Base-by-base conservation (phyloP, 78 protist species). In the Pigoraptor vietnamica region DNA sequence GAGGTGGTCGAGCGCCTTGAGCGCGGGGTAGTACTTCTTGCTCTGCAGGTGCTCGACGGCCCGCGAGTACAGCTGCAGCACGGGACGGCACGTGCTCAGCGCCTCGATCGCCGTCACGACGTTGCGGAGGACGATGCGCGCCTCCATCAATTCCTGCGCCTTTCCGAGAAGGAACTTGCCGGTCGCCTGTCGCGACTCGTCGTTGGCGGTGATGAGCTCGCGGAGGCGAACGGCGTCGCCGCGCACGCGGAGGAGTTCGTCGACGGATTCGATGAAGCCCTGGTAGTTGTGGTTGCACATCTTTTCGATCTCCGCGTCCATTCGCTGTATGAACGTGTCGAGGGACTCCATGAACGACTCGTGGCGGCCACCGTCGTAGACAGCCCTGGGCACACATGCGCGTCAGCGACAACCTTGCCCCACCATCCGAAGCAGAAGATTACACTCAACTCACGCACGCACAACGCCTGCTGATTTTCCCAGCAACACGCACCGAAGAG, bases 231-330 rank as follows among this genome's bases (percentile, higher is more conserved):
- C 84, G 10, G 84, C 84, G 84, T 79, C 84, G 6, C 32, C 84
- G 32, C 84, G 84, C 84, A 79, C 84, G 32, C 14, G 1, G 84
- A 79, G 84, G 32, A 79, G 84, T 19, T 79, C 84, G 34, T 79
- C 84, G 84, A 79, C 84, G 32, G 84, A 79, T 25, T 79, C 84
- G 84, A 79, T 79, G 14, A 79, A 79, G 23, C 84, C 84, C 32
- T 79, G 84, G 84, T 79, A 79, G n/a, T 79, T 14, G 84, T 79
- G 84, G 84, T 79, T 79, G 84, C 84, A 79, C 84, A 79, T 79
- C 34, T 25, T 14, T 25, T 79, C 84, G 32, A 79, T 79, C n/a
- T 79, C 84, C 23, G 84, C 32, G 10, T 14, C 32, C 32, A 25
- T 79, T 2, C 84, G 84, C 84, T 14, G 34, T 1, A 79, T 79